These are phyloP conservation scores for Aspergillus heteromorphus DNA, from an alignment of 495 filamentous ascomycete species.

Conservation along the genomic window DNA sequence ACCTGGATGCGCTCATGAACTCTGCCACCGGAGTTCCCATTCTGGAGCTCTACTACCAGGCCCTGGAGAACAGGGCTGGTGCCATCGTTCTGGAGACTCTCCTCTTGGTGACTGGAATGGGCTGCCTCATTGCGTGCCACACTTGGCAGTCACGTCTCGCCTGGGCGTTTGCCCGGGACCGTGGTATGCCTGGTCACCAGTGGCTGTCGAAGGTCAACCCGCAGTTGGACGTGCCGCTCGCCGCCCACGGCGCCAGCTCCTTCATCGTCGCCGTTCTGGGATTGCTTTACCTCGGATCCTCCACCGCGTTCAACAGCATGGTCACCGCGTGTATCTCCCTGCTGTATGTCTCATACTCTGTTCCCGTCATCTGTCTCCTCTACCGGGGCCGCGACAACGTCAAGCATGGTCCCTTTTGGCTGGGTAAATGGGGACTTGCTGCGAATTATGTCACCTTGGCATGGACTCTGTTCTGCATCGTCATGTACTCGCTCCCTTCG, in stretches of 20 bases:
- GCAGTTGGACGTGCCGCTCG: slow-evolving; percentile 48
- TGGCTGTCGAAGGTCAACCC: slow-evolving; percentile 45
- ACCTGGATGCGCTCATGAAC: slow-evolving; percentile 41
- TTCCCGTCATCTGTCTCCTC: slow-evolving; percentile 42
- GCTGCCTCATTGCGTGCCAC: slow-evolving; percentile 51
- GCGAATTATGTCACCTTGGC: slow-evolving; percentile 42
- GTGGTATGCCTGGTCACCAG: slow-evolving; percentile 46
- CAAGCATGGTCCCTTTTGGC: slow-evolving; percentile 43
- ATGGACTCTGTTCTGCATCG: slow-evolving; percentile 49
- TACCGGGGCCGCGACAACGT: slow-evolving; percentile 48
- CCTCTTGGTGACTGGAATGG: slow-evolving; percentile 51
- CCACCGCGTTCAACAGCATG: slow-evolving; percentile 51
- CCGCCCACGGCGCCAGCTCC: slow-evolving; percentile 45
- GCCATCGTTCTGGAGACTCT: slow-evolving; percentile 52
- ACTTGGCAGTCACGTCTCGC: slow-evolving; percentile 54
- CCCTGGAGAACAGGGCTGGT: slow-evolving; percentile 44
- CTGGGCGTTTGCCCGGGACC: slow-evolving; percentile 58
- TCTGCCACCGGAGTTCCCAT: slow-evolving; percentile 53
- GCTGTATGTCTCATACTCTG: slow-evolving; percentile 48
- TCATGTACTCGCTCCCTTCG: slow-evolving; percentile 45
- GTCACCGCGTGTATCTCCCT: slow-evolving; percentile 48
- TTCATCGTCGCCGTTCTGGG: slow-evolving; percentile 47
- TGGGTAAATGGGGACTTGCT: slow-evolving; percentile 33
- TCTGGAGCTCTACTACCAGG: slow-evolving; percentile 53
- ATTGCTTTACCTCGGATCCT: slow-evolving; percentile 50